Base-by-base conservation (phyloP, 75 land plant genomes). In the Sequoia sempervirens region DNA sequence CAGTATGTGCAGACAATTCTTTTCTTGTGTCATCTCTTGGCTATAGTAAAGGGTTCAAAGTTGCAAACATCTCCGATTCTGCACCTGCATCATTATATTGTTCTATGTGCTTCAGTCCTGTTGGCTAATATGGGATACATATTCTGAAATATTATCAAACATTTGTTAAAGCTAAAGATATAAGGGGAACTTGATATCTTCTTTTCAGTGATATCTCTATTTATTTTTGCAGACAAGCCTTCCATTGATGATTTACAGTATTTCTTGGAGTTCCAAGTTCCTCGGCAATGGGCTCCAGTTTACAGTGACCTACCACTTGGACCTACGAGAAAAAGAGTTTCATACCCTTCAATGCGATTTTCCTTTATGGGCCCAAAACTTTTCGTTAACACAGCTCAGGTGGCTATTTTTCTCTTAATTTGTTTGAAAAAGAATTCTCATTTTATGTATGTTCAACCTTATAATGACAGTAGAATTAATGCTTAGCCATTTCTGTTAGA, bases 221-320 rank as follows among this genome's bases (percentile, higher is more conserved):
- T 34, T 81, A 37, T 30, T 46, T 54, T 38, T 58, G 68, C 91
- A 96, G 98, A 90, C 81, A 96, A 96, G 70, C 96, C 98, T 81
- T 79, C 90, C 50, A 85, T 86, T 12, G 96, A 91, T 14, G 98
- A 96, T 84, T 52, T 96, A 40, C 94, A 88, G 74, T 88, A 93
- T 80, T 96, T 96, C 83, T 86, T 94, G 89, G 95, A 94, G 70
- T 96, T 94, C 66, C 96, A 94, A 92, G 88, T 93, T 86, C 95
- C 95, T 26, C 86, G 86, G 43, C 94, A 94, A 75, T 96, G 96
- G 98, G 93, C 96, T 69, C 96, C 98, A 30, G 41, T 87, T 75
- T 89, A 84, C 73, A 84, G 84, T 88, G 97, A 95, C 84, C 88
- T 95, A 47, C 88, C 97, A 47, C 95, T 95, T 83, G 86, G 93